Percentiles rank a stretch among this genome's conserved stretches.
Conservation (phyloP, 2,329 filamentous ascomycete species). For the Nectriaceae sp. region DNA sequence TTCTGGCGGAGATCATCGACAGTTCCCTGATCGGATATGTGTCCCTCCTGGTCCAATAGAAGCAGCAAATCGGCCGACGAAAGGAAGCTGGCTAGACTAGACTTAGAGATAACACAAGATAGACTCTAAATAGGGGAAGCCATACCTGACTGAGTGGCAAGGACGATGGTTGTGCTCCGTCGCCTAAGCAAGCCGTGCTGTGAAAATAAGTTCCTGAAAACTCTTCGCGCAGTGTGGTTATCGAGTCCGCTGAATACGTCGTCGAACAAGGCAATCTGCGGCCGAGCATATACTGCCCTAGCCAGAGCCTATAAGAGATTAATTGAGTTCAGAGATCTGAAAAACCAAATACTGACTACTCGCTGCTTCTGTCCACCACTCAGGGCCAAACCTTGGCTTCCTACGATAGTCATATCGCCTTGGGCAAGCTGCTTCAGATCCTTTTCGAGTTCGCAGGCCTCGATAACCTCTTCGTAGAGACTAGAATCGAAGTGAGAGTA, state of each 20-base stretch:
- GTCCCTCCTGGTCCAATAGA: constrained; percentile 15
- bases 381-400: constrained; percentile 46
- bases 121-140: not conserved
- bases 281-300: constrained; percentile 39
- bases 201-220: constrained; percentile 34
- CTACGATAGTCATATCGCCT: constrained; percentile 42
- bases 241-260: constrained; percentile 43
- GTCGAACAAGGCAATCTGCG: constrained; percentile 36
- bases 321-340: not conserved
- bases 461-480: constrained; percentile 27
- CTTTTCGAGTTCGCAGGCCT: constrained; percentile 35
- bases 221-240: constrained; percentile 31
- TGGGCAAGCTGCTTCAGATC: constrained; percentile 35
- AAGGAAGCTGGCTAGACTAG: constrained; percentile 32
- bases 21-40: constrained; percentile 35
- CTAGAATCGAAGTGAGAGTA: constrained; percentile 26
- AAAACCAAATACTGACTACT: constrained; percentile 28
- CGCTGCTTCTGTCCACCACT: constrained; percentile 50
- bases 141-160: constrained; percentile 38
- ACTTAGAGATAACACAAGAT: constrained; percentile 2
- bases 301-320: constrained; percentile 35
- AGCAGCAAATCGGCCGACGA: constrained; percentile 24
- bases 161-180: constrained; percentile 36
- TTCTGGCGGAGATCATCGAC: constrained; percentile 18
- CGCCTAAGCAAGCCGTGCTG: constrained; percentile 28